phyloP scores from a whole-genome alignment of 768 basidiomycete species.

The Hygrophoropsis aurantiaca region DNA sequence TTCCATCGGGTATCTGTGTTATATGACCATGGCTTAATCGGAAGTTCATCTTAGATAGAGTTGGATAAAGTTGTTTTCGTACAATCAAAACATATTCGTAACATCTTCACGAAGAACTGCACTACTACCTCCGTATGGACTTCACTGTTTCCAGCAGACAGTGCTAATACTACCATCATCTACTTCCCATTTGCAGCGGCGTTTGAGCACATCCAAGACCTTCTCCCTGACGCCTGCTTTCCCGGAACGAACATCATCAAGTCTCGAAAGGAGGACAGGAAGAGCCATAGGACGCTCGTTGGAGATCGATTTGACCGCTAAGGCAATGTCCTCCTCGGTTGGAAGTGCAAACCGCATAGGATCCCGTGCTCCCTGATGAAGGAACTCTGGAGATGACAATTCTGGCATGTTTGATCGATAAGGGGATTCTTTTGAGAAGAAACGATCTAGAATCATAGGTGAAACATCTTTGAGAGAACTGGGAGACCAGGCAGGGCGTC shows the following conservation, averaged over 20 bases:
- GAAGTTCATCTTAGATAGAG: no score
- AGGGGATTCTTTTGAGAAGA: slow-evolving; percentile 62
- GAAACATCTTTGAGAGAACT: slow-evolving; percentile 58
- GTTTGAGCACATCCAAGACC: slow-evolving; percentile 70
- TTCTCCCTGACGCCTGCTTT: slow-evolving; percentile 72
- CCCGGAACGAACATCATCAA: slow-evolving; percentile 23
- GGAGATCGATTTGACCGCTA: slow-evolving; percentile 45
- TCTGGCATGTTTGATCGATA: slow-evolving; percentile 46
- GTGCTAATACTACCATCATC: slow-evolving; percentile 43
- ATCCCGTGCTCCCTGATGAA: slow-evolving; percentile 22
- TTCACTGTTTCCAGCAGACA: slow-evolving; percentile 20
- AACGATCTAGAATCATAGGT: slow-evolving; percentile 54
- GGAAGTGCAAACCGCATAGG: slow-evolving; percentile 61
- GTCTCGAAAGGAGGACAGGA: slow-evolving; percentile 16
- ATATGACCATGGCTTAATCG: no score
- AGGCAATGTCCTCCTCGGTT: slow-evolving; percentile 70
- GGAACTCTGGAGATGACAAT: slow-evolving; percentile 40
- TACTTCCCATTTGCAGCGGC: slow-evolving; percentile 57
- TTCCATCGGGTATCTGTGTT: no score
- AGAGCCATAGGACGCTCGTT: slow-evolving; percentile 41
- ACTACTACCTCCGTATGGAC: no score
- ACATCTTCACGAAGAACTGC: no score
- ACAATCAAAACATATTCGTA: no score
- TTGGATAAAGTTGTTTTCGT: no score
- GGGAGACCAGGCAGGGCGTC: slow-evolving; percentile 73